Conservation (phyloP, 768 basidiomycete genomes). For the Pleurotus pulmonarius region DNA sequence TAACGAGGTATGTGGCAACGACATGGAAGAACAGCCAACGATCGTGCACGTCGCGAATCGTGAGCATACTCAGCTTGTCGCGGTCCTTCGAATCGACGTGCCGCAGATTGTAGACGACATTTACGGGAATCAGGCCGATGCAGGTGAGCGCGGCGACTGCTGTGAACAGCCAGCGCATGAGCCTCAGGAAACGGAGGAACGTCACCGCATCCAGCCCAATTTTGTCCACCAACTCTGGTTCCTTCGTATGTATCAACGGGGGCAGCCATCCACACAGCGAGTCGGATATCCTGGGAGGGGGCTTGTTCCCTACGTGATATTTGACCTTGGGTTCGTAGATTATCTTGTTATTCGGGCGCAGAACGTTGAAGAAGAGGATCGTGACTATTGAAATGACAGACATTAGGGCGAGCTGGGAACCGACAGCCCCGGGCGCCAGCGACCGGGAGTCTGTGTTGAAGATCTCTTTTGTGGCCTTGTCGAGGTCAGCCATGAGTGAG, state of each 20-base stretch:
- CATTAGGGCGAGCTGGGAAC: slow-evolving; percentile 76
- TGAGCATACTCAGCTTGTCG: slow-evolving; percentile 74
- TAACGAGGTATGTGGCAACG: slow-evolving; percentile 78
- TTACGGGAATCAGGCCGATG: slow-evolving; percentile 79
- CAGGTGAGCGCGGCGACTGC: slow-evolving; percentile 64
- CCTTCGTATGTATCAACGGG: slow-evolving; percentile 77
- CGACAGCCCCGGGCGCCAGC: slow-evolving; percentile 79
- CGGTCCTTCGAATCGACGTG: slow-evolving; percentile 48
- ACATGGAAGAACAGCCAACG: slow-evolving; percentile 81
- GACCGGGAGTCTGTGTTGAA: slow-evolving; percentile 43
- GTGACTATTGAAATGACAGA: slow-evolving; percentile 62
- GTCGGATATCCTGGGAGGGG: slow-evolving; percentile 67
- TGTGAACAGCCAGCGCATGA: slow-evolving; percentile 76
- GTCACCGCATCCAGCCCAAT: slow-evolving; percentile 91
- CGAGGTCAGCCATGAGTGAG: slow-evolving; percentile 30
- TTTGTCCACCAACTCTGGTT: slow-evolving; percentile 85
- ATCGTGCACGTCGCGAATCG: slow-evolving; percentile 79
- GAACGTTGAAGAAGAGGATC: slow-evolving; percentile 70
- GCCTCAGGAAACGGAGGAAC: slow-evolving; percentile 87
- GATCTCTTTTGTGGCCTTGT: slow-evolving; percentile 36
- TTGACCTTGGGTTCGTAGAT: slow-evolving; percentile 86
- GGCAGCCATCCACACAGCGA: slow-evolving; percentile 83
- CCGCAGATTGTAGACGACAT: slow-evolving; percentile 76
- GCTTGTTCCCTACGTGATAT: slow-evolving; percentile 67
- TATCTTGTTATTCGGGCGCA: slow-evolving; percentile 81